Conservation (phyloP, 2,329 filamentous ascomycete genomes). For the Delphinella strobiligena region DNA sequence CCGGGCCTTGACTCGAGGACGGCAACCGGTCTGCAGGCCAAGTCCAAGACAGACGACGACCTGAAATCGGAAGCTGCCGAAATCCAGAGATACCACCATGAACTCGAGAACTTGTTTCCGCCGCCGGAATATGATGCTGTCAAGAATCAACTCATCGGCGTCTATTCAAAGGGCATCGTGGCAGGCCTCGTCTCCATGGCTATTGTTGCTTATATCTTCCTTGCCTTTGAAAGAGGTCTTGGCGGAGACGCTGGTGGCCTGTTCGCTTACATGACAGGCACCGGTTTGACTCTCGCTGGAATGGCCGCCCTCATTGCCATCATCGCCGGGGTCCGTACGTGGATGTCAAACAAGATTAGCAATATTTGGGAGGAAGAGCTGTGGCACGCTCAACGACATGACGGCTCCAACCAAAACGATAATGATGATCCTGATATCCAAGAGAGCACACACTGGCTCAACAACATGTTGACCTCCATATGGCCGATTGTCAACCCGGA, state of each 20-base stretch:
- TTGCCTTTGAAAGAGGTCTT: background rate
- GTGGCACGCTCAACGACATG: constrained; percentile 51
- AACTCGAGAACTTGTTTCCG: constrained; percentile 41
- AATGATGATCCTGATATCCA: constrained; percentile 29
- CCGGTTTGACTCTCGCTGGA: background rate
- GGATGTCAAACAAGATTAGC: constrained; percentile 49
- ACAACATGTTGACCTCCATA: constrained; percentile 52
- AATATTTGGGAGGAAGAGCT: constrained; percentile 56
- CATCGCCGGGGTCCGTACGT: constrained; percentile 39
- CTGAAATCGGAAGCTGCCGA: constrained; percentile 32
- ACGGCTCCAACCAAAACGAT: constrained; percentile 15
- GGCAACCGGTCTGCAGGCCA: constrained; percentile 32
- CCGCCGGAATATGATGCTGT: constrained; percentile 38
- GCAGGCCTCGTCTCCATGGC: constrained; percentile 3
- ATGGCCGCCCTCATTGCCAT: constrained; percentile 14
- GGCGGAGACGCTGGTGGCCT: background rate
- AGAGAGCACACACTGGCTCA: constrained; percentile 63
- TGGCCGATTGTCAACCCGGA: constrained; percentile 70
- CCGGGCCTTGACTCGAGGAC: constrained; percentile 26
- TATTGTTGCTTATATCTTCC: background rate
- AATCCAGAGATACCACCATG: constrained; percentile 28
- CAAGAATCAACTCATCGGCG: constrained; percentile 11
- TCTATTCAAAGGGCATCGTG: constrained; percentile 4
- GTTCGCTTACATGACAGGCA: constrained; percentile 1
- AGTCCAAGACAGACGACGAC: constrained; percentile 32